phyloP scores from a whole-genome alignment of 805 yeast genomes.

The Starmerella riodocensis region DNA sequence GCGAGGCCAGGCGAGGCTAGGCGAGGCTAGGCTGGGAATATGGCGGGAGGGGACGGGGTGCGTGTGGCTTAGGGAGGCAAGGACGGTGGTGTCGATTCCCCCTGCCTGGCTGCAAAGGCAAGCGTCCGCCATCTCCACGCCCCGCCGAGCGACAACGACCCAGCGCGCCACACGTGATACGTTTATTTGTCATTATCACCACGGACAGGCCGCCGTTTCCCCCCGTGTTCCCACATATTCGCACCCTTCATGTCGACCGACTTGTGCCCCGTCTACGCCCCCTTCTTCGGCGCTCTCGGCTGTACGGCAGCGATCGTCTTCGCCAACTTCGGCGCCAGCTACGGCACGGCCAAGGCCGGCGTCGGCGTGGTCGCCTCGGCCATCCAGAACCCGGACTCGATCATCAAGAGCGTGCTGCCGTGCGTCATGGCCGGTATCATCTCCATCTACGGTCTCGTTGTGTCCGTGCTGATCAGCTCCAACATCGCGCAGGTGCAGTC shows the following conservation, averaged over 20 bases:
- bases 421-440: conserved; percentile 99
- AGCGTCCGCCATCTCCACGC: neutral
- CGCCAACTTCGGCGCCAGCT: conserved; percentile 97
- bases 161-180: conserved; percentile 2
- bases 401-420: conserved; percentile 83
- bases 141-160: neutral
- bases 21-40: too few relatives aligned
- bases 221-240: neutral
- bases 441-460: conserved; percentile 95
- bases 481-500: conserved; percentile 84
- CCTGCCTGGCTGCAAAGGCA: neutral
- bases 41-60: too few relatives aligned
- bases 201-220: neutral
- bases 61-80: too few relatives aligned
- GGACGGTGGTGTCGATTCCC: too few relatives aligned
- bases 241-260: conserved; percentile 18
- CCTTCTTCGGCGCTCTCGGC: conserved; percentile 98
- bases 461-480: conserved; percentile 85
- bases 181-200: neutral
- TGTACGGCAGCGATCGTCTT: conserved; percentile 98
- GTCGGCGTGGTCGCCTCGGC: conserved; percentile 98
- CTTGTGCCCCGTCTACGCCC: conserved; percentile 31
- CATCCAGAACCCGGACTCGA: conserved; percentile 84
- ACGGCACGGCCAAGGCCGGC: conserved; percentile 98
- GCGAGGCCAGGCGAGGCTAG: too few relatives aligned